Base-by-base conservation (phyloP, 345 rosid species). In the Acer campestre region DNA sequence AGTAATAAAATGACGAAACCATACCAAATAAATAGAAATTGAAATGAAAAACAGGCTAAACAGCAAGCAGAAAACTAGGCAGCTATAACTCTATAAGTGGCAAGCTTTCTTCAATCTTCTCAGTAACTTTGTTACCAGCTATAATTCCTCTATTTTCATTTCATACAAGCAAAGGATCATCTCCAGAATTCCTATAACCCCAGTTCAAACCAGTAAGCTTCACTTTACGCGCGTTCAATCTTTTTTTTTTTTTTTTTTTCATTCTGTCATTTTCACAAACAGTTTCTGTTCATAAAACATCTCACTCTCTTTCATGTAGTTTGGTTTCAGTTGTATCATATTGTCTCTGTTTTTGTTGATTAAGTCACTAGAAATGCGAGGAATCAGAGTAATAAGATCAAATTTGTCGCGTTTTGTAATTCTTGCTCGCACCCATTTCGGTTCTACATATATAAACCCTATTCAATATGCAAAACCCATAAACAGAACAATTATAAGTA, bases 261-360 rank as follows among this genome's bases (percentile, higher is more conserved):
- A 18, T 22, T 80, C 68, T 22, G 86, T 67, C 85, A 77, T 82
- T 86, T 78, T 55, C 58, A n/a, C 87, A 55, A 85, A 82, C 86
- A 80, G 55, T 56, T 81, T 63, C 40, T 80, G 70, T 55, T 58
- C 49, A 1, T 3, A 8, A 44, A 44, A 44, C 49, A 7, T 44
- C 49, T 10, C 84, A 44, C 29, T 25, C n/a, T 14, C 14, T 29
- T 67, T 42, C 49, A 20, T 67, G 53, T 46, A 22, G 59, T 62
- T 74, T 2, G 10, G 11, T 25, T 61, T 42, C 22, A 0, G 17
- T 40, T 22, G 18, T 46, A 42, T 70, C 16, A 14, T 70, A 61
- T 61, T 17, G 29, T 53, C 74, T 58, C 61, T 5, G 40, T 48
- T 48, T 31, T 10, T 17, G 23, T 20, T 61, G 20, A 48, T 74